Conservation (phyloP, 345 rosid species). For the Pistacia integerrima region DNA sequence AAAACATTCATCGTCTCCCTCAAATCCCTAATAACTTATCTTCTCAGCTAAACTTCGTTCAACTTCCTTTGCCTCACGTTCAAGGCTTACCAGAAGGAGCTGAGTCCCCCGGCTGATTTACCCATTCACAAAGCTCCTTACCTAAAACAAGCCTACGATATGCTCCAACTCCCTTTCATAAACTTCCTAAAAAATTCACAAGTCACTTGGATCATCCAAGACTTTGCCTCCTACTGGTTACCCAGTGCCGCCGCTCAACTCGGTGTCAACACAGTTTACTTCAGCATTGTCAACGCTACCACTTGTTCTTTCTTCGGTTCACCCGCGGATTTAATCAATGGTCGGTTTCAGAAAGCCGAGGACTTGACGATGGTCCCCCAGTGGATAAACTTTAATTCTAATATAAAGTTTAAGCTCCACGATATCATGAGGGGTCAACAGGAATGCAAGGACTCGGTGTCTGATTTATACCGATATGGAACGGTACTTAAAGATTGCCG, state of each 20-base stretch:
- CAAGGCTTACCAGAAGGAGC: slow-evolving; percentile 2
- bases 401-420: slow-evolving; percentile 21
- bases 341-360: slow-evolving; percentile 21
- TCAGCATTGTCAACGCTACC: slow-evolving; percentile 32
- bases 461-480: neutral
- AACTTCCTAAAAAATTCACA: neutral
- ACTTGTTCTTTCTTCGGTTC: slow-evolving; percentile 15
- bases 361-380: slow-evolving; percentile 33
- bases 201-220: slow-evolving; percentile 17
- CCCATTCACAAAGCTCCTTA: slow-evolving; percentile 6
- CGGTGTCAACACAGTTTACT: slow-evolving; percentile 25
- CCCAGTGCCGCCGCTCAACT: slow-evolving; percentile 15
- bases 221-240: slow-evolving; percentile 17
- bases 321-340: slow-evolving; percentile 14
- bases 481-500: neutral
- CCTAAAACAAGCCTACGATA: slow-evolving; percentile 11
- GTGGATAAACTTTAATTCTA: slow-evolving; percentile 34
- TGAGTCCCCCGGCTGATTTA: slow-evolving; percentile 9
- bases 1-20: slow-evolving; percentile 6
- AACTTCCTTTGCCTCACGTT: slow-evolving; percentile 4
- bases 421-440: neutral
- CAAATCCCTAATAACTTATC: neutral
- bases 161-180: neutral
- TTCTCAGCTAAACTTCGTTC: neutral
- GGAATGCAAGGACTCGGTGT: neutral